Percentiles rank a stretch among this genome's conserved stretches.
Evolutionary conservation across 306 rosid genomes (phyloP).

Genomic region (Quercus suber): DNA sequence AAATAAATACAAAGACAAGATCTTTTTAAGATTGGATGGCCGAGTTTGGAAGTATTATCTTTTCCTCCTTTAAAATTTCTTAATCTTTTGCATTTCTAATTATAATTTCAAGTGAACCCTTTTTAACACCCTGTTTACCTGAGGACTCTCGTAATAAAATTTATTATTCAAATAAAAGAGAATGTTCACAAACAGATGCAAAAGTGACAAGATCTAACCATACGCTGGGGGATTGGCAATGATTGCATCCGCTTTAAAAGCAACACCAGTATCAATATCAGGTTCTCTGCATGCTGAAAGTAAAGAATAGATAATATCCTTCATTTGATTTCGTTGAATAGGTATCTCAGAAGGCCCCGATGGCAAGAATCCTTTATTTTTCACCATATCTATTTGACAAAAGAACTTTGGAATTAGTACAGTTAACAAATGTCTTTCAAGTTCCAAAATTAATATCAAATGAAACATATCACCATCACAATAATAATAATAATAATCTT

Average conservation of each 20-base stretch:
- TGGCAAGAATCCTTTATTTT: constrained; percentile 97
- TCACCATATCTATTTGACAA: constrained; percentile 84
- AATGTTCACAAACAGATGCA: constrained; percentile 3
- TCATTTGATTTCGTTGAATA: constrained; percentile 84
- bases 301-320: constrained; percentile 81
- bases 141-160: neutral
- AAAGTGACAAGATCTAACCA: constrained; percentile 50
- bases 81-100: neutral
- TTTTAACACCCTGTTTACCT: neutral
- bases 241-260: constrained; percentile 89
- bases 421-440: neutral
- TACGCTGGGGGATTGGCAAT: constrained; percentile 99
- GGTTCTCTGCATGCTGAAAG: constrained; percentile 92
- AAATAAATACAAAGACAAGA: neutral
- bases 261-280: constrained; percentile 73
- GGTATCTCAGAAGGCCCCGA: constrained; percentile 99
- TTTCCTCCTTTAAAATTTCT: neutral
- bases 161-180: neutral
- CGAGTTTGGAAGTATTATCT: neutral
- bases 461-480: neutral
- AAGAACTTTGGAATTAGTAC: neutral
- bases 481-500: neutral
- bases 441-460: constrained; percentile 7
- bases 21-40: neutral
- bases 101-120: neutral